These are phyloP conservation scores for Aspergillus tamarii DNA, from an alignment of 2,329 filamentous ascomycete species.

Conservation along the genomic window DNA sequence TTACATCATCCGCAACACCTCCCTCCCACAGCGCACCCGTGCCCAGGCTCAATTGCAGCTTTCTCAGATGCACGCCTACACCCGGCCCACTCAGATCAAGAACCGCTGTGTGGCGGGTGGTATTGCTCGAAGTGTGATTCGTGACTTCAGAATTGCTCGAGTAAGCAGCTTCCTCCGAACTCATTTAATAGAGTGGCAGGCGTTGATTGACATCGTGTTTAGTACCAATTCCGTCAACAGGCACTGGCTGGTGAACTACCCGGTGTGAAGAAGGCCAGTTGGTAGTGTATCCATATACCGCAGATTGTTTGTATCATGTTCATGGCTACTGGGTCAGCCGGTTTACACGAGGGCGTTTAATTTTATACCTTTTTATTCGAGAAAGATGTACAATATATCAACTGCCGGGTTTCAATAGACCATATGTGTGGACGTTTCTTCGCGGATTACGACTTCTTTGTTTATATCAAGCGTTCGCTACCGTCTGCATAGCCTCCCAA, in stretches of 20 bases:
- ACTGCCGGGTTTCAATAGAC: background rate
- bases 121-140: slow-evolving; percentile 85
- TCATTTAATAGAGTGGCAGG: background rate
- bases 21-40: slow-evolving; percentile 77
- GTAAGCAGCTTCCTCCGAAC: slow-evolving; percentile 59
- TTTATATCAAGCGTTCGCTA: too few relatives aligned
- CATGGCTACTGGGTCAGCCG: slow-evolving; percentile 23
- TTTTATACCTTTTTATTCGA: slow-evolving; percentile 10
- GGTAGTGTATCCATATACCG: slow-evolving; percentile 60
- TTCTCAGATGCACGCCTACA: slow-evolving; percentile 95
- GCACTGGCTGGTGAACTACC: slow-evolving; percentile 83
- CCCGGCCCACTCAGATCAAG: slow-evolving; percentile 86
- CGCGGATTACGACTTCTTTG: too few relatives aligned
- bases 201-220: slow-evolving; percentile 25
- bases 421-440: background rate
- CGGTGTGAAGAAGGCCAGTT: slow-evolving; percentile 94
- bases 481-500: too few relatives aligned
- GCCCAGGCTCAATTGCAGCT: slow-evolving; percentile 92
- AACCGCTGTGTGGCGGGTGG: slow-evolving; percentile 92
- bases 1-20: slow-evolving; percentile 92
- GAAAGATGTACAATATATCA: slow-evolving; percentile 21
- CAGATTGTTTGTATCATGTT: slow-evolving; percentile 12
- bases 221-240: slow-evolving; percentile 94
- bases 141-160: slow-evolving; percentile 88
- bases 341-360: slow-evolving; percentile 33